A percentile compares a stretch with the other conserved stretches of the same genome.
These are phyloP conservation scores for Aspergillus campestris DNA, from an alignment of 495 filamentous ascomycete genomes.

Conservation along the genomic window DNA sequence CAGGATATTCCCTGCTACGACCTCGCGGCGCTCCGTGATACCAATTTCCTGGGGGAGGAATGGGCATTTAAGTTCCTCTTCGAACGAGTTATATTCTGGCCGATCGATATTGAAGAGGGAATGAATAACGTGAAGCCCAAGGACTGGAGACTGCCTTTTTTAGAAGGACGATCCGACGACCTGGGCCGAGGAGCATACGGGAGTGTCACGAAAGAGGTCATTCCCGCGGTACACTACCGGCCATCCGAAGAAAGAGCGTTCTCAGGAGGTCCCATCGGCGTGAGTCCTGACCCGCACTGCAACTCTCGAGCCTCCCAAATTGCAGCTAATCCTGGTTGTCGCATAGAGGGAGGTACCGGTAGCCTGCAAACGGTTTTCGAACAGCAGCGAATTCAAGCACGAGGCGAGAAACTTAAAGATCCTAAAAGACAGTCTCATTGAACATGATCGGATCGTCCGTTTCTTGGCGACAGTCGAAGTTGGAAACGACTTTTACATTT, in stretches of 20 bases:
- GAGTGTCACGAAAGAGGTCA: slow-evolving; percentile 4
- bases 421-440: background rate
- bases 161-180: background rate
- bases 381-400: background rate
- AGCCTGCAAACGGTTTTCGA: slow-evolving; percentile 2
- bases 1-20: background rate
- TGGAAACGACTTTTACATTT: slow-evolving; percentile 7
- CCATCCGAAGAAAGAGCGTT: too few species aligned
- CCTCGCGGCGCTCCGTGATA: background rate
- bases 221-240: background rate
- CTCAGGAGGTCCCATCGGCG: too few species aligned
- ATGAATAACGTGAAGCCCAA: background rate
- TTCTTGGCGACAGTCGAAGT: slow-evolving; percentile 7
- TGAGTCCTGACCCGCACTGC: too few species aligned
- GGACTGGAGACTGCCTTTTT: slow-evolving; percentile 11
- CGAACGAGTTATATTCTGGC: slow-evolving; percentile 5
- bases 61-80: slow-evolving; percentile 1
- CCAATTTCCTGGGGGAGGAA: background rate
- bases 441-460: slow-evolving; percentile 3
- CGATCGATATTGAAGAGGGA: slow-evolving; percentile 8
- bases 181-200: slow-evolving; percentile 6
- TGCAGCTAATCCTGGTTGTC: background rate
- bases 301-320: too few species aligned
- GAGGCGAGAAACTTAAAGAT: slow-evolving; percentile 2
- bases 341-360: slow-evolving; percentile 1